Evolutionary conservation across 1,284 basidiomycete genomes (phyloP).

Genomic region (Rhodotorula mucilaginosa): DNA sequence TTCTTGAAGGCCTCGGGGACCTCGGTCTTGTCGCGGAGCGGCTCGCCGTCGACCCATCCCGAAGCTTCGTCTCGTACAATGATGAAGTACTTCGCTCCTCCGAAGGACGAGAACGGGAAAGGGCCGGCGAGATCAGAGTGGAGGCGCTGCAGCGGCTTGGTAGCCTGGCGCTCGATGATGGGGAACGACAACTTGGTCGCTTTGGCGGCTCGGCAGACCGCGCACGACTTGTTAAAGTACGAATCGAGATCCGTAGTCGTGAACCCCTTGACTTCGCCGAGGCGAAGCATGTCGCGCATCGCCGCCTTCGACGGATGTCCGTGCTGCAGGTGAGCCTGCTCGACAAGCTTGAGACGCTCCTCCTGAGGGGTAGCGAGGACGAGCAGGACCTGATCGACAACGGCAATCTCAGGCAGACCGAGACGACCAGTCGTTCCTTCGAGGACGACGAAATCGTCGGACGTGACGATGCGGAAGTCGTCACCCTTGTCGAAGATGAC

Average conservation of each 20-base stretch:
- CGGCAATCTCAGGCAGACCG: not conserved
- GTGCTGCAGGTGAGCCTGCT: not conserved
- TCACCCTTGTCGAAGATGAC: not conserved
- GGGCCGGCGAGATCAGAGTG: constrained; percentile 12
- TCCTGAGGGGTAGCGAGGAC: not conserved
- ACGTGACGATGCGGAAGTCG: not conserved
- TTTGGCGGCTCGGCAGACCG: not conserved
- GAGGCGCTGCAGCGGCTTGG: not conserved
- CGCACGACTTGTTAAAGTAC: not conserved
- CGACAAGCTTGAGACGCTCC: not conserved
- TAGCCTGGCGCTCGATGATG: not conserved
- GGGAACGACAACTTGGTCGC: not conserved
- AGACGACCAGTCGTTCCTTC: not conserved
- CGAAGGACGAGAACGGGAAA: not conserved
- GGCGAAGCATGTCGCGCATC: constrained; percentile 1
- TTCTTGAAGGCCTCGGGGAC: not conserved
- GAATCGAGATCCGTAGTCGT: not conserved
- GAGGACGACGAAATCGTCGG: not conserved
- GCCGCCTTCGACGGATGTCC: not conserved
- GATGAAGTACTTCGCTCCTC: constrained; percentile 4
- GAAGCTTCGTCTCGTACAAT: not conserved
- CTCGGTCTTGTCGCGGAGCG: constrained; percentile 1
- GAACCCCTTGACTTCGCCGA: constrained; percentile 1
- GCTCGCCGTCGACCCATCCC: constrained; percentile 5
- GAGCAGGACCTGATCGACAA: not conserved